These are phyloP conservation scores for Arctium minus DNA, from an alignment of 129 eudicot species.

Conservation along the genomic window DNA sequence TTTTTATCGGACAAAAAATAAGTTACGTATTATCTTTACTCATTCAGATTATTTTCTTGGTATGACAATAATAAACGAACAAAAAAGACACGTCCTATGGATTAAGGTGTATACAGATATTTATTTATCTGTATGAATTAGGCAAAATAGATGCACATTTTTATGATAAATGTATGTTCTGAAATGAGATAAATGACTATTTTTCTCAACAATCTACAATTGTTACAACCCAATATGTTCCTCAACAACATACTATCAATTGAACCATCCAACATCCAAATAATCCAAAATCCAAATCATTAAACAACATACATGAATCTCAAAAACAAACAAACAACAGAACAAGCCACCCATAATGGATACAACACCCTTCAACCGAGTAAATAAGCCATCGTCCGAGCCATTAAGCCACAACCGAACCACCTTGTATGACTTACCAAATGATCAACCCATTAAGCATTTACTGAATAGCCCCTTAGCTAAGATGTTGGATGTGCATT, in stretches of 20 bases:
- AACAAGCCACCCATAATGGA: neutral
- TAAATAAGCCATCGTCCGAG: neutral
- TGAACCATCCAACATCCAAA: neutral
- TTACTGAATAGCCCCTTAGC: neutral
- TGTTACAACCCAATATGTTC: neutral
- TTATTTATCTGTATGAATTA: neutral
- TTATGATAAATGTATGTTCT: too few species aligned
- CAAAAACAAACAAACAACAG: neutral
- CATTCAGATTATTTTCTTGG: too few species aligned
- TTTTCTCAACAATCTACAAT: too few species aligned
- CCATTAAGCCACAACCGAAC: neutral
- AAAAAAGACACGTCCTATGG: neutral
- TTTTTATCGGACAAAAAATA: neutral
- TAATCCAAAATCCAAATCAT: neutral
- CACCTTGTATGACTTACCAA: neutral
- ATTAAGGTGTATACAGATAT: neutral
- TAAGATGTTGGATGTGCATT: neutral
- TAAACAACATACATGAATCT: neutral
- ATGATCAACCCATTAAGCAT: neutral
- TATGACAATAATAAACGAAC: neutral
- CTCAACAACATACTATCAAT: neutral
- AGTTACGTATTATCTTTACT: neutral
- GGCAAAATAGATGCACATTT: neutral
- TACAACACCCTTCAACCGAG: neutral
- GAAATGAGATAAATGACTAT: too few species aligned